Evolutionary conservation across 2,329 filamentous ascomycete species (phyloP), one percentile per base, ranked within the genome.

Genomic region (Aspergillus fumigatus): DNA sequence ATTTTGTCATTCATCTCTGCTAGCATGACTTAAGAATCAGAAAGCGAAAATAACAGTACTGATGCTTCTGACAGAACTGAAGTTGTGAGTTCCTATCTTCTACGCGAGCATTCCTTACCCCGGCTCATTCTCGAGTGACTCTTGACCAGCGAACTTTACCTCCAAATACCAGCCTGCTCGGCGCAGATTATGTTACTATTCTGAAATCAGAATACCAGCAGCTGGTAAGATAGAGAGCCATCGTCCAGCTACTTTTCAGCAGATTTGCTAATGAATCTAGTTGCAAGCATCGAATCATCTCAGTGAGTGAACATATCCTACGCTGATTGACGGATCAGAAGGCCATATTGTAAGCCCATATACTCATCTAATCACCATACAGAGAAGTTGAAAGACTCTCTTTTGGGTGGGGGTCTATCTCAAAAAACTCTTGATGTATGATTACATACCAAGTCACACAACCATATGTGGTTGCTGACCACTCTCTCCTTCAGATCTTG

Each of bases 131-230:
- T 50, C 50, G 48, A 27, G 50, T 62, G 32, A 55, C 54, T 38
- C 40, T 21, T 51, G 40, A 19, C 47, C 19, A 80, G 77, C 73
- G 78, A 67, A 73, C 70, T 25, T 72, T 73, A 54, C 69, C 64
- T 48, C 62, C 72, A 53, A 70, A 77, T 54, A 68, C 70, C 53
- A 67, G 70, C 26, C 70, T 75, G 53, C 64, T 73, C 17, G 62
- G 67, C 55, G 53, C 72, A 41, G 67, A 72, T 25, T 75, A 75
- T 59, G 76, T 88, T 49, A 81, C 78, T 55, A 81, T 90, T 54
- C 75, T 82, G 40, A 84, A 80, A 65, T 70, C 73, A 51, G 85
- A 91, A 66, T 84, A 90, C 72, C 80, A 86, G 51, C 71, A 70
- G 50, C 77, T 91, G 58, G 77, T 85, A 62, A 70, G 79, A 55